Evolutionary conservation across 306 rosid genomes (phyloP), one percentile per base, ranked within the genome.

Genomic region (Trichosanthes cucumerina): DNA sequence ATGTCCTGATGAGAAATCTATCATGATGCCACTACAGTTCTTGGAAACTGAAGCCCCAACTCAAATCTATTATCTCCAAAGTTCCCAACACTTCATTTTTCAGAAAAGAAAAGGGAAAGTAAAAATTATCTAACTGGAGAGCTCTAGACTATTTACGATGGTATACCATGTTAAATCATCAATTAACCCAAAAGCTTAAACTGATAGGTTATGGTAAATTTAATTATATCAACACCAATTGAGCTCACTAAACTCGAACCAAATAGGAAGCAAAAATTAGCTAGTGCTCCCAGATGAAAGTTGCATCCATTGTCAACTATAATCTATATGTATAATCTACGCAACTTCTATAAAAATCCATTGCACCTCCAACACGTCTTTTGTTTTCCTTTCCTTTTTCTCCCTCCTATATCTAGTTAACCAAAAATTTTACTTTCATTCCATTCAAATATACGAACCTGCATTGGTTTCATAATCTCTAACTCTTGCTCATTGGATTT

Each of bases 401-500:
- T 31, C 16, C 8, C 8, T 26, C 69, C 19, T 11, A 59, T 4
- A 33, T 64, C 34, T 7, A 14, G 21, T 70, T 7, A 70, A 47
- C 59, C 43, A 73, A 43, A 36, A 33, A 39, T 26, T 2, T 1
- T 10, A 54, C 78, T 23, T 62, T 56, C 50, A 77, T 62, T 71
- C 80, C n/a, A 60, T 59, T 81, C 74, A 66, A 58, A 60, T 70
- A 78, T 80, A 84, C 77, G 80, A 90, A 96, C 99, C 99, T 91
- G 98, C 33, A 96, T 34, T 0, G 98, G 93, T 86, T 89, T 83
- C 93, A 91, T 86, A 33, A 82, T 81, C 66, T 85, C 88, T 33
- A 71, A 47, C 80, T 90, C 96, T 33, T 82, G 87, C 64, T 81
- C 72, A 47, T 88, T 91, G 24, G 85, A 80, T 72, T 80, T 81